Base-by-base conservation (phyloP, 2,329 filamentous ascomycete species). In the Arthrobotrys entomopaga region DNA sequence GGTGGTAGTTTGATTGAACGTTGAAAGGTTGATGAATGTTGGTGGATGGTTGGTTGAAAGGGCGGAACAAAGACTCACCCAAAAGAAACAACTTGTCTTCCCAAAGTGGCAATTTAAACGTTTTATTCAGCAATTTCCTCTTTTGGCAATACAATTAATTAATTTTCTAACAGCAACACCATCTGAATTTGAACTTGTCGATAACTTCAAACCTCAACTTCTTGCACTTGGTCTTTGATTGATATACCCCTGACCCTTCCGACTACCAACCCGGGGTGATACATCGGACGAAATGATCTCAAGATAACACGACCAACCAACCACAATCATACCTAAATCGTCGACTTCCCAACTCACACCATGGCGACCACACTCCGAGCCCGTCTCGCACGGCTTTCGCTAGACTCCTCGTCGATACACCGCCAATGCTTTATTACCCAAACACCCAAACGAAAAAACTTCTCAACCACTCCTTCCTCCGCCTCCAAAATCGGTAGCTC, bases 401-500 rank as follows among this genome's bases (percentile, higher is more conserved):
- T 73, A 49, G 49, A 60, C 50, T 15, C 46, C 7, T 58, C 46
- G 2, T 50, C 65, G n/a, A 66, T 73, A 52, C 66, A 61, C 61
- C 69, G 56, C 42, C 61, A 57, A 54, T 73, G 69, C 69, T 57
- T 63, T 19, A 53, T 54, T 59, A 8, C 57, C 7, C 26, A 46
- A 16, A 16, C 82, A 42, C 2, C 29, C 29, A 34, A 34, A 34
- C 81, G 81, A 77, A 84, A 86, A 80, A 83, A 83, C 76, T 97
- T 97, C 84, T 93, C 91, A 66, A 89, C 88, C 48, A 90, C 91
- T 49, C 81, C 87, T 61, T 82, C 83, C 80, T 85, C 86, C 78
- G 83, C 85, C 69, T 97, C 94, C 50, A 95, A 97, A 85, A 90
- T 99, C 76, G 95, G 95, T 78, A 87, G 88, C 78, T 91, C 91